Base-by-base conservation (phyloP, 2,329 filamentous ascomycete species). In the Aspergillus fumigatus region DNA sequence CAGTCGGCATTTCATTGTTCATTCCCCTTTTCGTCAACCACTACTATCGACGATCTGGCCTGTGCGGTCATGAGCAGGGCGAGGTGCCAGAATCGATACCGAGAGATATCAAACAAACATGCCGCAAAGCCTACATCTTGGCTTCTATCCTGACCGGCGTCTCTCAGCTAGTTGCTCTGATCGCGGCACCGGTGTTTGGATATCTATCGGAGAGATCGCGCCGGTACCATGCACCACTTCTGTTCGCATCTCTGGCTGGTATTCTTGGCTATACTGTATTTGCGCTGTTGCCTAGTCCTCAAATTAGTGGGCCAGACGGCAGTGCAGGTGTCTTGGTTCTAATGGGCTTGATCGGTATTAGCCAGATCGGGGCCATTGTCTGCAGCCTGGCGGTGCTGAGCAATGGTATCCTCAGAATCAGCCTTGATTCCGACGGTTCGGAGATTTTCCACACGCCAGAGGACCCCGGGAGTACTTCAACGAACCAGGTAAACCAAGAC, bases 341-440 rank as follows among this genome's bases (percentile, higher is more conserved):
- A 17, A 90, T 92, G 45, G 84, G 88, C 0, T 76, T 96, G 19
- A 85, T 97, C 41, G 94, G 94, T 14, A 84, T 96, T 68, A 95
- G 90, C 67, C 94, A 99, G 74, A 97, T 99, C 59, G 94, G 93
- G 2, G 89, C 92, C 10, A 97, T 99, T 57, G 94, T 99, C 0
- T 97, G 92, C 76, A 96, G 90, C 62, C 82, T 99, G n/a, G 92
- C 90, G 0, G 85, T 94, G 0, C 82, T 99, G 2, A 91, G 91
- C 40, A 85, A 86, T 17, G 92, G 92, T 3, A 88, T 97, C 23
- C 79, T 95, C 73, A 63, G 76, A 45, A 65, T 68, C 56, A 66
- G 60, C 35, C 21, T 47, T 47, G 54, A 32, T 14, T 41, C 41
- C 14, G 60, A 57, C n/a, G 56, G 51, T 27, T 54, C 59, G 56